Conservation (phyloP, 441 rosid genomes). For the Erodium texanum region DNA sequence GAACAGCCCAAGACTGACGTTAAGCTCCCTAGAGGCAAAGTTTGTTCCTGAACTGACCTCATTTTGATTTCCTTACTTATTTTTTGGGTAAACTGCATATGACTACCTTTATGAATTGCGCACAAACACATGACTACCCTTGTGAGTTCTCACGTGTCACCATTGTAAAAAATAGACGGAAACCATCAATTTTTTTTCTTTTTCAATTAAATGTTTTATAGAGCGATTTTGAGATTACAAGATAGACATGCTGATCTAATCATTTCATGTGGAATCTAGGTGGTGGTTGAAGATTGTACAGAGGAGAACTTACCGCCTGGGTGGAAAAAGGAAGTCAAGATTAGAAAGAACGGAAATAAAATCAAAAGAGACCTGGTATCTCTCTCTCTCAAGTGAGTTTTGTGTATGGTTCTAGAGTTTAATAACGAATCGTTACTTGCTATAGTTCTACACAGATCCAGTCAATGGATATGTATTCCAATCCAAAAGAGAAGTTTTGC, state of each 20-base stretch:
- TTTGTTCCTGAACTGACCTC: conserved; percentile 17
- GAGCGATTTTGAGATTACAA: background rate
- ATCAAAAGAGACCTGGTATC: conserved; percentile 31
- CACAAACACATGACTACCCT: too few relatives aligned
- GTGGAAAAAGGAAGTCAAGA: conserved; percentile 33
- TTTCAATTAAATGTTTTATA: background rate
- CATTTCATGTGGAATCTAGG: conserved; percentile 21
- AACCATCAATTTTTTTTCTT: too few relatives aligned
- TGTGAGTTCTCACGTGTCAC: too few relatives aligned
- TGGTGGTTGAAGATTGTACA: conserved; percentile 19
- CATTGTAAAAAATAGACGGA: too few relatives aligned
- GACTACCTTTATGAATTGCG: too few relatives aligned
- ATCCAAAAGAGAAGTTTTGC: conserved; percentile 31
- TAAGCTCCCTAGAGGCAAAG: conserved; percentile 16
- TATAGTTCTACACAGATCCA: conserved; percentile 41
- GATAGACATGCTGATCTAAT: conserved; percentile 10
- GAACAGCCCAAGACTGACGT: conserved; percentile 11
- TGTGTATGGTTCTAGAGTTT: background rate
- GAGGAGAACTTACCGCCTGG: conserved; percentile 36
- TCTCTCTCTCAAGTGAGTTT: background rate
- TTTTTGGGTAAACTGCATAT: too few relatives aligned
- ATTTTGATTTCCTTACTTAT: conserved; percentile 5
- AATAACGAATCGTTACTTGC: conserved; percentile 12
- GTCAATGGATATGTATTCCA: conserved; percentile 32
- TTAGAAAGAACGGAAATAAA: conserved; percentile 19